Base-by-base conservation (phyloP, 2,329 filamentous ascomycete genomes). In the Penicillium brevicompactum region DNA sequence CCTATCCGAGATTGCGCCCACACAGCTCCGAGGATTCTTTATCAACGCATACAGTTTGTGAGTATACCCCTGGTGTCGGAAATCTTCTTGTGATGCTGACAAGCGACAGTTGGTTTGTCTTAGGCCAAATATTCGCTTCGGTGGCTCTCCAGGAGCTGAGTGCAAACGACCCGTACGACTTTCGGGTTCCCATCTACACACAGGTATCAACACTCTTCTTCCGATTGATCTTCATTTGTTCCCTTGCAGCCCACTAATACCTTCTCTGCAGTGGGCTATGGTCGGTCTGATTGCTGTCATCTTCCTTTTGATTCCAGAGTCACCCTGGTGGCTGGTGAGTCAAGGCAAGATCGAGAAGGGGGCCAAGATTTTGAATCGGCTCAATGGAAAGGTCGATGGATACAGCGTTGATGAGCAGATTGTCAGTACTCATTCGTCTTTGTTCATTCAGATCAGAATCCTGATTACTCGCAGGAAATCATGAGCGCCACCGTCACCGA, bases 121-220 rank as follows among this genome's bases (percentile, higher is more conserved):
- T 79, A 0, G 78, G 78, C 1, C 68, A 71, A n/a, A 72, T 80
- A 32, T 76, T 75, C 37, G 76, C 74, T 2, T 74, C 72, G 4
- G 67, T 80, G 0, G 76, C 76, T 1, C 63, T 80, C 3, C 69
- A 78, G 22, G 53, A 61, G 2, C 64, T 79, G 2, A 70, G 69
- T 40, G 51, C 60, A 8, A 49, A 49, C 0, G 60, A 73, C 27
- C 72, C 73, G 0, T 62, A 67, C 18, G 62, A 78, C 44, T 79
- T 71, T 54, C 66, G 70, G 6, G 70, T 69, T 4, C 70, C 77
- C 2, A 75, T 80, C 27, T 78, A 78, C 50, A 77, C 77, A 0
- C 76, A 74, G 65, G 71, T 73, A 61, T 50, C 32, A 6, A 24
- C n/a, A 21, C 4, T 10, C 38, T 21, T 21, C 16, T 5, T 2